phyloP scores from a whole-genome alignment of 2,329 filamentous ascomycete species.

The Mariannaea sp. region DNA sequence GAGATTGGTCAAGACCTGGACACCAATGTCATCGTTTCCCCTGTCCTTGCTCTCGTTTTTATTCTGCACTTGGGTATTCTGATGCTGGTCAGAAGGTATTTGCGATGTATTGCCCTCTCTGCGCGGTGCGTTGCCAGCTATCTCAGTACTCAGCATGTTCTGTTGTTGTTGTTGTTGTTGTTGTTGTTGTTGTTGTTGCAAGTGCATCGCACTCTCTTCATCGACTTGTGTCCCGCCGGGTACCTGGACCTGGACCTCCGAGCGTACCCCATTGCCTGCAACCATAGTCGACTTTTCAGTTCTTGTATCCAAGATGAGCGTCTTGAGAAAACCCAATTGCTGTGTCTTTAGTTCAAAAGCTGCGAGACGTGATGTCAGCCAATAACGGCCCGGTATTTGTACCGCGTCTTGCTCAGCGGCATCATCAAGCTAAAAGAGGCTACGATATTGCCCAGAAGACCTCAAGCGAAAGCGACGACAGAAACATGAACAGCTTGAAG shows the following conservation, averaged over 20 bases:
- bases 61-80: neutral
- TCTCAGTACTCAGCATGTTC: neutral
- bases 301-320: too few relatives aligned
- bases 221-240: neutral
- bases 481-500: too few relatives aligned
- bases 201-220: neutral
- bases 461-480: too few relatives aligned
- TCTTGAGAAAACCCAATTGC: too few relatives aligned
- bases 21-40: constrained; percentile 2
- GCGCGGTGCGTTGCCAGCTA: neutral
- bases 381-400: too few relatives aligned
- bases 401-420: too few relatives aligned
- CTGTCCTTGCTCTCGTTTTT: neutral
- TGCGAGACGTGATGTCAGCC: too few relatives aligned
- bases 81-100: neutral
- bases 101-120: neutral
- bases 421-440: too few relatives aligned
- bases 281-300: too few relatives aligned
- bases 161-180: constrained; percentile 4
- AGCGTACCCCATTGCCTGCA: too few relatives aligned
- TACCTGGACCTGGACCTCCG: neutral
- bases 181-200: constrained; percentile 8
- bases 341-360: too few relatives aligned
- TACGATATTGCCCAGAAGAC: too few relatives aligned
- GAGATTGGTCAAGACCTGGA: constrained; percentile 12